Conservation (phyloP, 2,329 filamentous ascomycete species). For the Ophiosphaerella herpotricha region DNA sequence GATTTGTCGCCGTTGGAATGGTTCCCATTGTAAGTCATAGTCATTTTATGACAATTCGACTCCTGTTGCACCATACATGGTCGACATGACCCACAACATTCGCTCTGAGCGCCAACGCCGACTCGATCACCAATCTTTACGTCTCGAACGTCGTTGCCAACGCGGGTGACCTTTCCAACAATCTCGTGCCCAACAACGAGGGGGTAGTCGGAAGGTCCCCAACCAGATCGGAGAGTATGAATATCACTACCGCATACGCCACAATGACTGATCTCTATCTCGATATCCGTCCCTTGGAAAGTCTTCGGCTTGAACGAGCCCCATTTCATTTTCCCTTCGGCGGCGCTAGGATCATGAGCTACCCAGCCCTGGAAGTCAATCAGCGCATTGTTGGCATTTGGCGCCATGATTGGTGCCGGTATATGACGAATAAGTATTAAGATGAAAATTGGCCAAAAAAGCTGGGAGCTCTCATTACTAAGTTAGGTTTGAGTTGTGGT, state of each 20-base stretch:
- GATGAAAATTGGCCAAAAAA: too few relatives aligned
- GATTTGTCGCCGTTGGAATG: constrained; percentile 64
- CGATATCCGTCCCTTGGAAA: constrained; percentile 69
- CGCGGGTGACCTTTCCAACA: constrained; percentile 44
- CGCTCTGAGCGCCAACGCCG: constrained; percentile 56
- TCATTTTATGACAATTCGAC: constrained; percentile 52
- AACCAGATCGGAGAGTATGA: constrained; percentile 47
- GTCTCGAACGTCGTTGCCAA: constrained; percentile 50
- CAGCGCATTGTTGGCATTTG: constrained; percentile 29
- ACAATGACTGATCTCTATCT: constrained; percentile 48
- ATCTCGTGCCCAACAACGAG: constrained; percentile 49
- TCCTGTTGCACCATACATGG: constrained; percentile 52
- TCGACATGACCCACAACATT: constrained; percentile 54
- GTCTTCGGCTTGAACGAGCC: constrained; percentile 50
- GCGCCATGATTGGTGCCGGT: constrained; percentile 21
- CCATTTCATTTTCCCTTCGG: constrained; percentile 61
- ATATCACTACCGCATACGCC: constrained; percentile 45
- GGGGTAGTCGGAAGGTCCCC: constrained; percentile 57
- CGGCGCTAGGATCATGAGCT: constrained; percentile 55
- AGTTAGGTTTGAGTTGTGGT: too few relatives aligned
- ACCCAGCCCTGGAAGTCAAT: constrained; percentile 61
- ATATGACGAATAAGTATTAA: background rate
- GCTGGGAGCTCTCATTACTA: too few relatives aligned
- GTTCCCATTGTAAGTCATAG: constrained; percentile 53
- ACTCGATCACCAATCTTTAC: constrained; percentile 66